Base-by-base conservation (phyloP, 2,329 filamentous ascomycete genomes). In the Stachybotrys chartarum region DNA sequence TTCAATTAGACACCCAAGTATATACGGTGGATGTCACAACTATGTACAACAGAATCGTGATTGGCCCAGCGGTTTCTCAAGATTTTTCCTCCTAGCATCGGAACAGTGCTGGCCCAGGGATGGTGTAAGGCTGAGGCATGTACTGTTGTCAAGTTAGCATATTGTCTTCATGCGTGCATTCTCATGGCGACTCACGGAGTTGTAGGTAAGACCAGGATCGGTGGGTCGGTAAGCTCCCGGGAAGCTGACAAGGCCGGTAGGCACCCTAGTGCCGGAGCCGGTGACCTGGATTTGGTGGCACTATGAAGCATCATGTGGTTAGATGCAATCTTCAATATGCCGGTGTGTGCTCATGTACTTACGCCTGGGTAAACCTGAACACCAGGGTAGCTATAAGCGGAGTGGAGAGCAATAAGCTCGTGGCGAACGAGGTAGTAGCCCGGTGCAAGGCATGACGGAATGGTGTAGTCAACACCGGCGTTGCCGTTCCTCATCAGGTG, bases 391-490 rank as follows among this genome's bases (percentile, higher is more conserved):
- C 64, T 49, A 55, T 67, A 75, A 16, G 71, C 72, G 3, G 77
- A 60, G 65, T 82, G 80, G 52, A 83, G 72, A 4, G 80, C 80
- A 57, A 82, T 77, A 62, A 80, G 76, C 66, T 83, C 80, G 61
- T 83, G 80, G 51, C 80, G 78, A 30, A 83, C 79, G 54, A 83
- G 76, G 66, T 83, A 83, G 72, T 79, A 79, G 1, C 80, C 80
- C 0, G 75, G 67, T 48, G 74, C 69, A 45, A 83, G 70, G 67
- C 77, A 81, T 14, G 69, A 68, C 5, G 80, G 80, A 59, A 83
- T 78, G n/a, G 75, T 80, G 70, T 82, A 83, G 48, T 69, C 68
- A 57, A 75, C 73, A 4, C 72, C 70, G 2, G 68, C 62, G 58
- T 74, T 76, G 42, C 71, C 73, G 8, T 70, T 62, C 67, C 75